phyloP scores from a whole-genome alignment of 176 grass and related monocot genomes.

The Oryza rufipogon region DNA sequence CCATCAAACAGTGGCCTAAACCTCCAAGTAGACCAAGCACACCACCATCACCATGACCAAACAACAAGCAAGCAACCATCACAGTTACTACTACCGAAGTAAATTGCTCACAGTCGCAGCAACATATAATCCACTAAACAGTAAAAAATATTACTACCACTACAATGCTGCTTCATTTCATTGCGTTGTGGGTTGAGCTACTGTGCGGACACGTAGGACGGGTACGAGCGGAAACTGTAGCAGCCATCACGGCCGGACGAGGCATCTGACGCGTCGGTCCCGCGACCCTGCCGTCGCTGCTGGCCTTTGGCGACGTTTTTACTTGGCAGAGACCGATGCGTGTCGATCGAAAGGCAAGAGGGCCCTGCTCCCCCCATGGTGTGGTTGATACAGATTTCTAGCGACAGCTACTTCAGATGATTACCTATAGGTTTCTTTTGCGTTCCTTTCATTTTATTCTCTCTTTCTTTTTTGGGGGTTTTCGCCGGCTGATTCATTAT shows the following conservation, averaged over 20 bases:
- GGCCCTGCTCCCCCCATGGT: neutral
- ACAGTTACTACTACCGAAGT: neutral
- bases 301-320: neutral
- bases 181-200: constrained; percentile 7
- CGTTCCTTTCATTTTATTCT: neutral
- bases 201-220: constrained; percentile 45
- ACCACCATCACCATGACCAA: neutral
- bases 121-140: too few relatives aligned
- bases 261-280: neutral
- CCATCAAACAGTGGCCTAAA: neutral
- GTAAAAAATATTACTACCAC: too few relatives aligned
- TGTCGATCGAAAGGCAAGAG: neutral
- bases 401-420: constrained; percentile 41
- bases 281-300: constrained; percentile 22
- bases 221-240: constrained; percentile 40
- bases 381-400: neutral
- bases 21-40: neutral
- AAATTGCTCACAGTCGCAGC: neutral
- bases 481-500: neutral
- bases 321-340: neutral
- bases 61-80: neutral
- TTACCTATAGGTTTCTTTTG: neutral
- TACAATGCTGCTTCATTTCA: neutral
- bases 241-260: constrained; percentile 29
- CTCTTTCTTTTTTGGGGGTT: rapidly evolving